Evolutionary conservation across 352 stramenopile species (phyloP).

Genomic region (Phytopythium boreale): DNA sequence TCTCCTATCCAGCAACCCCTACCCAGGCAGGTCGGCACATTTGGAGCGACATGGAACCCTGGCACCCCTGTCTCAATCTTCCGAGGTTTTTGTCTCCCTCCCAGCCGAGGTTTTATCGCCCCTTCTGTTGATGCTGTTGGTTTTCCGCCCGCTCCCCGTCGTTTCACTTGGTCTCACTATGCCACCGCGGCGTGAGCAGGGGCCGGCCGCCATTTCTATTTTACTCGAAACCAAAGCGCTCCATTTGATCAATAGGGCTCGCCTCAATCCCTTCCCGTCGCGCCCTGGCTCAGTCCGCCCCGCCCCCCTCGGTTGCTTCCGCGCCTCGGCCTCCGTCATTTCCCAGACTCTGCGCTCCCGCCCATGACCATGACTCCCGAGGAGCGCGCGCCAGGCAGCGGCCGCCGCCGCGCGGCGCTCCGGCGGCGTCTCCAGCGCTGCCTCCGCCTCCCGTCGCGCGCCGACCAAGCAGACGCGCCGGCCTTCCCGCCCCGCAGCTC

Average conservation of each 20-base stretch:
- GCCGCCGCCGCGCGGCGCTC: constrained; percentile 12
- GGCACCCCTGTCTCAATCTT: constrained; percentile 11
- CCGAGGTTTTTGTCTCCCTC: constrained; percentile 5
- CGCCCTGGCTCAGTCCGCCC: constrained; percentile 4
- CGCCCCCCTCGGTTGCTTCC: background rate
- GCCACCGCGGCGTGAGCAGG: constrained; percentile 26
- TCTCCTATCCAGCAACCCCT: background rate
- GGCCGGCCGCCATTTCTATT: background rate
- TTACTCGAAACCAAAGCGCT: background rate
- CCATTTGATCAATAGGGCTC: background rate
- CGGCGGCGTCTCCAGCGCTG: constrained; percentile 26
- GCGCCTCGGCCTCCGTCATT: background rate
- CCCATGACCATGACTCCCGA: background rate
- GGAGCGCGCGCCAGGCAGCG: too few relatives aligned
- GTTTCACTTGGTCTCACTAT: background rate
- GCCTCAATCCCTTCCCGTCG: background rate
- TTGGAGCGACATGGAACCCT: too few relatives aligned
- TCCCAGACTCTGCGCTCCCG: background rate
- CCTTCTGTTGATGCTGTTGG: background rate
- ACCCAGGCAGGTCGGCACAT: too few relatives aligned
- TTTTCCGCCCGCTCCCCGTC: background rate
- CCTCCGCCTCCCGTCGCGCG: constrained; percentile 9
- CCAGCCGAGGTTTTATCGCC: constrained; percentile 17
- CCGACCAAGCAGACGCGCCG: background rate
- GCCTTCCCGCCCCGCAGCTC: background rate